phyloP scores from a whole-genome alignment of 2,329 filamentous ascomycete species.

The Trichoderma harzianum region DNA sequence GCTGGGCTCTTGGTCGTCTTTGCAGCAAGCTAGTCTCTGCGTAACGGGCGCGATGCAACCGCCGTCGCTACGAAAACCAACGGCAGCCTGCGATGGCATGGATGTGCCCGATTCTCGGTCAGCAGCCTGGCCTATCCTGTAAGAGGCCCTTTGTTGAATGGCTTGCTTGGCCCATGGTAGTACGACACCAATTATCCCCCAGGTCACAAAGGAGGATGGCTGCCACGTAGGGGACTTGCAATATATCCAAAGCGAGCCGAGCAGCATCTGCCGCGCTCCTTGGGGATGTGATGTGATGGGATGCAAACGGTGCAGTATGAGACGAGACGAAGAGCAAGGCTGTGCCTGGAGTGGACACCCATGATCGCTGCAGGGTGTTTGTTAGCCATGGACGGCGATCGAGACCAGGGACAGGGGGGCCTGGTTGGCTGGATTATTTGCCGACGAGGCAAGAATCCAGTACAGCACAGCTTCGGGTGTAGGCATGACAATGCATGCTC shows the following conservation, averaged over 20 bases:
- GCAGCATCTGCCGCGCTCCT: background rate
- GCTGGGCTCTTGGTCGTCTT: background rate
- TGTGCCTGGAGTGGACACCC: background rate
- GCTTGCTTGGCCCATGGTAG: background rate
- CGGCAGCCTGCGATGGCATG: background rate
- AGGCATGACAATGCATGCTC: background rate
- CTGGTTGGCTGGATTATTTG: background rate
- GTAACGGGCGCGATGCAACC: constrained; percentile 9
- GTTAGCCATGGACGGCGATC: background rate
- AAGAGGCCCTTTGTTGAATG: background rate
- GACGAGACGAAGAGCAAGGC: background rate
- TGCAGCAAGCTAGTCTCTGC: background rate
- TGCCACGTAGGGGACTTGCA: background rate
- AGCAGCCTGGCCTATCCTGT: background rate
- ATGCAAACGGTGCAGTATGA: background rate
- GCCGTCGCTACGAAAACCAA: background rate
- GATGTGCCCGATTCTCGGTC: background rate
- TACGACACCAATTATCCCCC: background rate
- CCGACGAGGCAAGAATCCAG: background rate
- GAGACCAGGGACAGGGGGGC: background rate
- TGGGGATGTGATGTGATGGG: background rate
- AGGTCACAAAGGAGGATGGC: background rate
- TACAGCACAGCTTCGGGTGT: background rate
- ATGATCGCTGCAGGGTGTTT: constrained; percentile 12
- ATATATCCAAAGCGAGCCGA: constrained; percentile 5